These are phyloP conservation scores for Penicillium sp. DNA, from an alignment of 2,329 filamentous ascomycete genomes.

Conservation along the genomic window DNA sequence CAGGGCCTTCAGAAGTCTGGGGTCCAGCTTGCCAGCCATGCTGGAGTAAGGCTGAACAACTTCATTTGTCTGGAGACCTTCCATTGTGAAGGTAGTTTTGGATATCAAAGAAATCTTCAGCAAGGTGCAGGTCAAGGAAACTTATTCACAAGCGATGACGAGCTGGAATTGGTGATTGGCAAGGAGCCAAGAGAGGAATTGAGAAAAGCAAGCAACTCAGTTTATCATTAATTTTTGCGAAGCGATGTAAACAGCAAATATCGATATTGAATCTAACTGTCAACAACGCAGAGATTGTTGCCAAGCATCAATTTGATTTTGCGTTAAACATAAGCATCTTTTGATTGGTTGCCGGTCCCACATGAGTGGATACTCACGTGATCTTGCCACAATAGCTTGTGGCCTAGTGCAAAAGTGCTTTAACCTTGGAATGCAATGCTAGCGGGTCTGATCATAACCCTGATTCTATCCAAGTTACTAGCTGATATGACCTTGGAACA, in stretches of 20 bases:
- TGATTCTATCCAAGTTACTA: no score
- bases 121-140: constrained; percentile 6
- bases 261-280: not conserved
- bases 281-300: constrained; percentile 12
- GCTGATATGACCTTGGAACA: no score
- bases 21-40: constrained; percentile 39
- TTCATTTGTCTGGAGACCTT: constrained; percentile 16
- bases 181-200: not conserved
- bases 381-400: not conserved
- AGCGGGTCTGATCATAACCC: no score
- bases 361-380: not conserved
- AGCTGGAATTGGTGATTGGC: constrained; percentile 51
- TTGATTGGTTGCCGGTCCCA: not conserved
- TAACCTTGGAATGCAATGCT: no score
- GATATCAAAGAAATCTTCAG: constrained; percentile 1
- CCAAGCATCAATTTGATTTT: constrained; percentile 7
- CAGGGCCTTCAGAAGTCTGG: constrained; percentile 35
- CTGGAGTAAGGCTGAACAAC: constrained; percentile 30
- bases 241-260: not conserved
- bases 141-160: not conserved
- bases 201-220: not conserved
- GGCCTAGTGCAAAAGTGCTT: no score
- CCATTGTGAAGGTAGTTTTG: constrained; percentile 11
- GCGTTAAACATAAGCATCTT: not conserved
- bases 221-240: not conserved